Evolutionary conservation across 1,284 basidiomycete genomes (phyloP), one percentile per base, ranked within the genome.

Genomic region (Ustilago sp.): DNA sequence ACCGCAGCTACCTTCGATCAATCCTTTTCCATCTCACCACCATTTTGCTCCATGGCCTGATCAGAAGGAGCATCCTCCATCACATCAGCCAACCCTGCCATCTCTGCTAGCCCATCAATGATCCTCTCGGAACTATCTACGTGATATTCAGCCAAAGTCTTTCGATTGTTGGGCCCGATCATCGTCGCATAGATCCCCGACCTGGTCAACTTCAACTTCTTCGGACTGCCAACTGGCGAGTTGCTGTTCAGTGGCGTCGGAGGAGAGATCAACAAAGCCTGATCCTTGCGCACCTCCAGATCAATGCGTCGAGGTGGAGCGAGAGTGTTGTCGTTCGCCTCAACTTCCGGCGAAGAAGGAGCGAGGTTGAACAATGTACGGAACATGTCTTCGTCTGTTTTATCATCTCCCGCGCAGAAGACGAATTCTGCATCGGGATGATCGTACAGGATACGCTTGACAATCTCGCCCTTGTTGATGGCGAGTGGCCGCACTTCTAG

Each of bases 391-490:
- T 81, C 69, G 83, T 88, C 70, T 63, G 93, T 94, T 90, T 98
- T 98, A 89, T 98, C 96, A 85, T 98, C 96, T 59, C 96, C 96
- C 0, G 94, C 95, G 86, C 96, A 98, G 88, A 98, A 95, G 83
- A 98, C 90, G 86, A 98, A 96, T 86, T 97, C 93, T 54, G 93
- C 92, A 76, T 97, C 94, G 2, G 94, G 92, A 88, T 98, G 92
- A 85, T 92, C 89, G 89, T 95, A 98, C 68, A 98, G 86, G 65
- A 98, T 91, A 53, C 95, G 89, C 88, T 95, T 94, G 80, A 98
- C 95, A 82, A 98, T 98, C 88, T 98, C 96, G 66, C 96, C 96
- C 90, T 99, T 98, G 90, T 98, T 98, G 81, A 98, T 91, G 0
- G 94, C 95, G 63, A 93, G 89, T 41, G 95, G 96, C 66, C 96